Percentiles rank a stretch among this genome's conserved stretches.
Evolutionary conservation across 2,329 filamentous ascomycete genomes (phyloP).

Genomic region (Coniosporium tulheliwenetii): DNA sequence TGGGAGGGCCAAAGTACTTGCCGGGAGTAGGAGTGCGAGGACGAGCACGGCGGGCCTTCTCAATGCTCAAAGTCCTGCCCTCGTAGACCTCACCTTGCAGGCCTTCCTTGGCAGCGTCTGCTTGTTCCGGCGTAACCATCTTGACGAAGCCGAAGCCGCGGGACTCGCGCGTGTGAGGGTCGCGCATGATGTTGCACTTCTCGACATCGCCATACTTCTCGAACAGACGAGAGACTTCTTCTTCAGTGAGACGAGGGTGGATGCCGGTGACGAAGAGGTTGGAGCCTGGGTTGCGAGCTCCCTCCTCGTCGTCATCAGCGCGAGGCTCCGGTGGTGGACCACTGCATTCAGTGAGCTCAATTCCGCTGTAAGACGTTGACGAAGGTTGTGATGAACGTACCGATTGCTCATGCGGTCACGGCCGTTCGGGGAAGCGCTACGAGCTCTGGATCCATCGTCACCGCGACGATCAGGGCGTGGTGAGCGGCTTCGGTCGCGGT

Average conservation of each 20-base stretch:
- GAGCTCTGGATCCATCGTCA: constrained; percentile 40
- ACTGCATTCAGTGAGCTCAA: constrained; percentile 13
- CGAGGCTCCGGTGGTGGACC: constrained; percentile 31
- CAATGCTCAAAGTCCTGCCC: constrained; percentile 90
- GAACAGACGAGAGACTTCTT: constrained; percentile 85
- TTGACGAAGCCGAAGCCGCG: constrained; percentile 99
- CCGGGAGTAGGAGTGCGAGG: constrained; percentile 93
- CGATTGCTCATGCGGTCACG: constrained; percentile 32
- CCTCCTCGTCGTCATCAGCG: constrained; percentile 39
- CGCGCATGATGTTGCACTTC: constrained; percentile 99
- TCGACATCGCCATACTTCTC: constrained; percentile 98
- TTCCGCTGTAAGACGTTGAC: too few species aligned
- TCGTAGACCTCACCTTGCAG: constrained; percentile 92
- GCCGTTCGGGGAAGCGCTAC: constrained; percentile 49
- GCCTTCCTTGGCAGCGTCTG: constrained; percentile 91
- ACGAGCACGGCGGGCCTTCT: constrained; percentile 91
- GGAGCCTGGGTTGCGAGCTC: constrained; percentile 75
- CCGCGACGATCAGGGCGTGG: constrained; percentile 36
- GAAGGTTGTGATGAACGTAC: constrained; percentile 16
- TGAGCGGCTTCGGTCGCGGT: constrained; percentile 51
- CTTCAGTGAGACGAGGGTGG: constrained; percentile 77
- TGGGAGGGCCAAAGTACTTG: constrained; percentile 98
- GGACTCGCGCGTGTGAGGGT: constrained; percentile 95
- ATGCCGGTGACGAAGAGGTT: constrained; percentile 99
- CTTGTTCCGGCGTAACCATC: constrained; percentile 90